These are phyloP conservation scores for Trypanosoma platydactyli DNA, from an alignment of 208 protist species.

Conservation along the genomic window DNA sequence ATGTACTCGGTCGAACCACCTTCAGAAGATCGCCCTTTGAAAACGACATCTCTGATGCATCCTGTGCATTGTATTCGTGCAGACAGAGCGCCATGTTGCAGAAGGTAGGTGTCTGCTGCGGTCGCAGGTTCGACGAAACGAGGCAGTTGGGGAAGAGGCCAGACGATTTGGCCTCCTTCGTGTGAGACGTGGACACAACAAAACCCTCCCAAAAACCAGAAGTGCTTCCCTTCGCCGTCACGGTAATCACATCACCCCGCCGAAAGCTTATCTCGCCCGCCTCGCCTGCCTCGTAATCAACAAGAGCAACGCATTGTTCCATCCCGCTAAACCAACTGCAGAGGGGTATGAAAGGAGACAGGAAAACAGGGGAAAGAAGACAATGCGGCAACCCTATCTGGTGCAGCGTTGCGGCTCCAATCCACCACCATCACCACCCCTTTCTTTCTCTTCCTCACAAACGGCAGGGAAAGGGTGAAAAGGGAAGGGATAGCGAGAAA, in stretches of 20 bases:
- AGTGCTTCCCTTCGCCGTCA: slow-evolving; percentile 70
- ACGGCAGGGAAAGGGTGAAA: not conserved
- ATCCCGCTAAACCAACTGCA: slow-evolving; percentile 2
- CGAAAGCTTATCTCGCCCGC: slow-evolving; percentile 85
- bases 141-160: slow-evolving; percentile 49
- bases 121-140: slow-evolving; percentile 31
- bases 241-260: slow-evolving; percentile 77
- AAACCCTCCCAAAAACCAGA: slow-evolving; percentile 89
- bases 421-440: not conserved
- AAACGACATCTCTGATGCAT: slow-evolving; percentile 57
- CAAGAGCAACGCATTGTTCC: slow-evolving; percentile 80
- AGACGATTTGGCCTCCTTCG: not conserved
- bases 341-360: slow-evolving; percentile 21
- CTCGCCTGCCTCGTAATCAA: slow-evolving; percentile 60
- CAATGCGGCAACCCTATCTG: no score
- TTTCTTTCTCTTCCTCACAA: not conserved
- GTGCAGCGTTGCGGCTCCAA: not conserved
- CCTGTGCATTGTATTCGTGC: slow-evolving; percentile 50
- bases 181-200: slow-evolving; percentile 29
- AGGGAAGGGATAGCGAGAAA: not conserved
- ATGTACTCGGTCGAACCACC: slow-evolving; percentile 43
- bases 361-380: slow-evolving; percentile 25
- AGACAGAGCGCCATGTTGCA: slow-evolving; percentile 59
- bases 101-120: slow-evolving; percentile 26
- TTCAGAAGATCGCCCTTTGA: slow-evolving; percentile 51